Evolutionary conservation across 495 filamentous ascomycete species (phyloP).

Genomic region (Bathelium albidoporum): DNA sequence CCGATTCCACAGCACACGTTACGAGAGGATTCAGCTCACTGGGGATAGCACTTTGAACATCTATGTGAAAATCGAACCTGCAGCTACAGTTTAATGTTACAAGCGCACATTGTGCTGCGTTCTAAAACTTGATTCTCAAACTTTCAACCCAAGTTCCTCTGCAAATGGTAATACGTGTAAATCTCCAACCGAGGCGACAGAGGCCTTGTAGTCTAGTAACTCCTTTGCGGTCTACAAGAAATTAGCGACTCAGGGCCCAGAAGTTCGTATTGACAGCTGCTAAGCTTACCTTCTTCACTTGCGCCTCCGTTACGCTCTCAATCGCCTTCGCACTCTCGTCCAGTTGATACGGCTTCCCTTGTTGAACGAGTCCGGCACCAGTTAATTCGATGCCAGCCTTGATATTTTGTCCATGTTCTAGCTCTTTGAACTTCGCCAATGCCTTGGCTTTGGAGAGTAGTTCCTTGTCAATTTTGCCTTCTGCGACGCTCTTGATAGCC

Average conservation of each 20-base stretch:
- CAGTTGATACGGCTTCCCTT: conserved; percentile 76
- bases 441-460: conserved; percentile 85
- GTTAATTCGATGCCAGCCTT: conserved; percentile 57
- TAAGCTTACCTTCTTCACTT: conserved; percentile 73
- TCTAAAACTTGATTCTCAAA: conserved; percentile 46
- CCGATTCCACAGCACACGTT: no score
- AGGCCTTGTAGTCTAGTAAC: conserved; percentile 77
- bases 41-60: neutral
- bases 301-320: conserved; percentile 67
- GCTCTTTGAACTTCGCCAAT: conserved; percentile 83
- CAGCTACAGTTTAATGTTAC: neutral
- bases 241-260: conserved; percentile 11
- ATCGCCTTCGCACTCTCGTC: conserved; percentile 69
- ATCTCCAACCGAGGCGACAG: conserved; percentile 80
- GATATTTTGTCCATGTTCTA: conserved; percentile 70
- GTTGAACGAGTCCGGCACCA: conserved; percentile 67
- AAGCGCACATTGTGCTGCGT: neutral
- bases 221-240: conserved; percentile 62
- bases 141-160: conserved; percentile 84
- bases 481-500: conserved; percentile 63
- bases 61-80: conserved; percentile 7
- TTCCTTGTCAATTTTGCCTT: conserved; percentile 64
- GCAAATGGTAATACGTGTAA: conserved; percentile 80
- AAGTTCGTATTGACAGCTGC: conserved; percentile 1
- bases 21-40: no score